Conservation (phyloP, 1,139 yeast species). For the Wickerhamiella infanticola region DNA sequence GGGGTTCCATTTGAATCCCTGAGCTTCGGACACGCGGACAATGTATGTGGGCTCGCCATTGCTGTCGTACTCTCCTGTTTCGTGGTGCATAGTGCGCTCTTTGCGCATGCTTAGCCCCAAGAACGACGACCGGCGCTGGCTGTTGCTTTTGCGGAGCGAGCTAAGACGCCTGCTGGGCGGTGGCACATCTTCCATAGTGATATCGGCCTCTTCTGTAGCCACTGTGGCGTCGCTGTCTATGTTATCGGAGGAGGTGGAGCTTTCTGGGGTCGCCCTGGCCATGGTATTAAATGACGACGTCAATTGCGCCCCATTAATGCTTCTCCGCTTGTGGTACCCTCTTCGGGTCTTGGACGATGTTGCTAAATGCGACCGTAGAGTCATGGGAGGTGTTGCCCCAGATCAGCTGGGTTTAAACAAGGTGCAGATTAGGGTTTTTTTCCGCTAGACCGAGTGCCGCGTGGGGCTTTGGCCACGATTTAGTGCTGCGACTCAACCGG, state of each 20-base stretch:
- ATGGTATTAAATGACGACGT: not conserved
- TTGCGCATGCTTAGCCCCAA: conserved; percentile 43
- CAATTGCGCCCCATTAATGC: not conserved
- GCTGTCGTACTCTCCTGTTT: conserved; percentile 23
- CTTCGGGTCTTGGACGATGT: conserved; percentile 1
- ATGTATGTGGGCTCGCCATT: conserved; percentile 18
- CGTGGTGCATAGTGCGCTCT: conserved; percentile 46
- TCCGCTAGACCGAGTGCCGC: no score
- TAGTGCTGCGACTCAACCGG: no score
- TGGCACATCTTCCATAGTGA: no score
- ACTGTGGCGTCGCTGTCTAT: no score
- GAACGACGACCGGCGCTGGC: conserved; percentile 41
- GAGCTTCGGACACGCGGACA: conserved; percentile 43
- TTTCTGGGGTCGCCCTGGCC: not conserved
- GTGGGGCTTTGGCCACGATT: no score
- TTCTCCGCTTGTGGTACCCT: not conserved
- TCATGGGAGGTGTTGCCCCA: not conserved
- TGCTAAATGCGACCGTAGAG: conserved; percentile 1
- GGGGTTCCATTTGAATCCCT: conserved; percentile 63
- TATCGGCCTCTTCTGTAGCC: no score
- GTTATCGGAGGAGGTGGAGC: no score
- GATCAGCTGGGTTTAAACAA: no score
- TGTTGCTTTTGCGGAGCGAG: conserved; percentile 18
- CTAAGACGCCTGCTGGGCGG: no score
- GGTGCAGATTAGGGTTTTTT: no score